phyloP scores from a whole-genome alignment of 495 filamentous ascomycete genomes.

The Astrothelium macrocarpum region DNA sequence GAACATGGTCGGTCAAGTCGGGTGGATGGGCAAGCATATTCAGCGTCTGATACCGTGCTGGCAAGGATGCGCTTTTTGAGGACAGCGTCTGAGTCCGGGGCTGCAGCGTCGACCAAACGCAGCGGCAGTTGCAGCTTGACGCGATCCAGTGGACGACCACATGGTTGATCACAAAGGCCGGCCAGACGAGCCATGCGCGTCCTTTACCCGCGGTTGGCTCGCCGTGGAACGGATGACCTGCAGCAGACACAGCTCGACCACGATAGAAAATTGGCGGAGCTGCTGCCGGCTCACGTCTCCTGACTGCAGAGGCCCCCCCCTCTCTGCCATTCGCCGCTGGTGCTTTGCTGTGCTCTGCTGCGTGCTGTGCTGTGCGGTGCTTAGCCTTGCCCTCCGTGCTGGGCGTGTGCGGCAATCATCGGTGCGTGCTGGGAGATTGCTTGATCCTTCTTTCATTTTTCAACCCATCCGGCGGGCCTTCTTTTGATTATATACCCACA shows the following conservation, averaged over 20 bases:
- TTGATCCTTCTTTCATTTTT: constrained; percentile 2
- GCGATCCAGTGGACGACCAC: background rate
- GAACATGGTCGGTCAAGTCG: background rate
- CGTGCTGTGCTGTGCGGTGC: background rate
- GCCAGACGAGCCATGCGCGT: constrained; percentile 5
- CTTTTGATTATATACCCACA: constrained; percentile 3
- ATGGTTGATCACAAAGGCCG: constrained; percentile 6
- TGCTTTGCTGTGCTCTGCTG: background rate
- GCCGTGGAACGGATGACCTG: background rate
- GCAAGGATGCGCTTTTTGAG: background rate
- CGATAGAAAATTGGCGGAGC: background rate
- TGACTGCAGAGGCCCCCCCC: no score
- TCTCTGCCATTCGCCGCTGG: no score
- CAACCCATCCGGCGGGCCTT: background rate
- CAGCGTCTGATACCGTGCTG: constrained; percentile 5
- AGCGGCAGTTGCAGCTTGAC: constrained; percentile 4
- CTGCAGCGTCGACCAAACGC: constrained; percentile 1
- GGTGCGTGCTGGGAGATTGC: constrained; percentile 4
- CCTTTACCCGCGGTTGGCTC: constrained; percentile 7
- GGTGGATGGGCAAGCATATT: background rate
- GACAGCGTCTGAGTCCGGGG: background rate
- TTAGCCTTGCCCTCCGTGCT: background rate
- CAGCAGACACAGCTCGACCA: background rate
- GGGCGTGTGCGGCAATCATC: constrained; percentile 4
- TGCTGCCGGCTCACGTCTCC: no score